Percentiles rank a stretch among this genome's conserved stretches.
These are phyloP conservation scores for Neonectria punicea DNA, from an alignment of 2,329 filamentous ascomycete species.

Conservation along the genomic window DNA sequence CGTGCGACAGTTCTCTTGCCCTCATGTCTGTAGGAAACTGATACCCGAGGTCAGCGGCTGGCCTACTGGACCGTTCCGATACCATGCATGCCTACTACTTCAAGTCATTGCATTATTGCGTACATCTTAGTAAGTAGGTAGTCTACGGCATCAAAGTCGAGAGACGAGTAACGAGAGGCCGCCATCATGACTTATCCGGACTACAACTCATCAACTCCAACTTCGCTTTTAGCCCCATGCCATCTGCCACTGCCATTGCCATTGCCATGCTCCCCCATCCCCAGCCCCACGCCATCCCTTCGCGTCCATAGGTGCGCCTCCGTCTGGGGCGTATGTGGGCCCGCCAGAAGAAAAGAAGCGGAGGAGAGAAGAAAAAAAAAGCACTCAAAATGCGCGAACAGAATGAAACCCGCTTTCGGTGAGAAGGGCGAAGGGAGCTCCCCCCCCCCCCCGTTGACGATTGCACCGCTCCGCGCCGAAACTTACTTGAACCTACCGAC, in stretches of 20 bases:
- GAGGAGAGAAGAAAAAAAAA: conserved; percentile 8
- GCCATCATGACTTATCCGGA: conserved; percentile 30
- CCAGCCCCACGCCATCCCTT: conserved; percentile 14
- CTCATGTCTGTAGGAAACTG: too few relatives aligned
- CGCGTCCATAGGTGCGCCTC: conserved; percentile 39
- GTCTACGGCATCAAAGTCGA: background rate
- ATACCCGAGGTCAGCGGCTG: background rate
- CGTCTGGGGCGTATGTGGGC: conserved; percentile 10
- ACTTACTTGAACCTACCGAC: background rate
- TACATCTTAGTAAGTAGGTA: too few relatives aligned
- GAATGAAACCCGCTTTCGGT: background rate
- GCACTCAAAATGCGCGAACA: conserved; percentile 23
- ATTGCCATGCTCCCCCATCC: conserved; percentile 13
- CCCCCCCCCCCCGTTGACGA: too few relatives aligned
- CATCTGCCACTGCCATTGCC: too few relatives aligned
- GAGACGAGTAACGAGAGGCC: conserved; percentile 8
- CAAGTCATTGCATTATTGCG: background rate
- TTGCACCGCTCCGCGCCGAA: too few relatives aligned
- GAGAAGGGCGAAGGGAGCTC: background rate
- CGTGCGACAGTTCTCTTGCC: conserved; percentile 3
- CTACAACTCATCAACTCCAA: conserved; percentile 22
- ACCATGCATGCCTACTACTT: conserved; percentile 9
- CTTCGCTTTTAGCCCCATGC: conserved; percentile 19
- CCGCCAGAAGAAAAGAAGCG: conserved; percentile 8
- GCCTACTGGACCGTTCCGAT: conserved; percentile 10